Conservation (phyloP, 257 asterid genomes). For the Capsicum chinense region DNA sequence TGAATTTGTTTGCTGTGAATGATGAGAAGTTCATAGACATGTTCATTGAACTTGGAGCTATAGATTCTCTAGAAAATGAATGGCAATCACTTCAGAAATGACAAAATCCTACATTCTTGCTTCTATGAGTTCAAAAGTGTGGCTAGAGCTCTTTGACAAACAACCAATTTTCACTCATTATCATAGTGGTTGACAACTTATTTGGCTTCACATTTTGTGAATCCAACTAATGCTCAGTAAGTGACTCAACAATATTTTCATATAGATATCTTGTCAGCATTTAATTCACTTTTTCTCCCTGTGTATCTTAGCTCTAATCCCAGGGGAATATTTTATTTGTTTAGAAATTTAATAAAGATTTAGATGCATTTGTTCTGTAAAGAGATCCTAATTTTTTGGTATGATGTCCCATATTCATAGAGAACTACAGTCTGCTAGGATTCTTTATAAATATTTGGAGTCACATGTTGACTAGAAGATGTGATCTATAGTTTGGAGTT, state of each 20-base stretch:
- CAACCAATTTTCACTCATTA: not conserved
- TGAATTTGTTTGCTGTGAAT: conserved; percentile 80
- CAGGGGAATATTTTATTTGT: no score
- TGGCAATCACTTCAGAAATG: conserved; percentile 72
- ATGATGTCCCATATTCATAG: no score
- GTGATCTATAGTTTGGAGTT: no score
- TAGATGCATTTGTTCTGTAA: no score
- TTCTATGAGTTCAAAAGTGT: conserved; percentile 81
- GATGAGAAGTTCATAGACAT: conserved; percentile 91
- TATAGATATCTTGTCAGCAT: not conserved
- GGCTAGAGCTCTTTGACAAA: conserved; percentile 71
- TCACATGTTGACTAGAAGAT: no score
- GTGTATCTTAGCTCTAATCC: not conserved
- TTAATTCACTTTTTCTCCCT: not conserved
- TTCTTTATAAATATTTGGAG: no score
- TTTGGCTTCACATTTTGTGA: conserved; percentile 48
- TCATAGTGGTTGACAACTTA: not conserved
- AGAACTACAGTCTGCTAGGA: no score
- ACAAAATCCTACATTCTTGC: conserved; percentile 72
- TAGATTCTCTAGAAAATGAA: conserved; percentile 66
- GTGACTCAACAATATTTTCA: not conserved
- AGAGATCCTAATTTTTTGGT: no score
- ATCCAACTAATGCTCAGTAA: conserved; percentile 14
- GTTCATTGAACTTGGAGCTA: conserved; percentile 87
- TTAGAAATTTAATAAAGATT: no score